These are phyloP conservation scores for Pythium utonaiense DNA, from an alignment of 352 stramenopile species.

Conservation along the genomic window DNA sequence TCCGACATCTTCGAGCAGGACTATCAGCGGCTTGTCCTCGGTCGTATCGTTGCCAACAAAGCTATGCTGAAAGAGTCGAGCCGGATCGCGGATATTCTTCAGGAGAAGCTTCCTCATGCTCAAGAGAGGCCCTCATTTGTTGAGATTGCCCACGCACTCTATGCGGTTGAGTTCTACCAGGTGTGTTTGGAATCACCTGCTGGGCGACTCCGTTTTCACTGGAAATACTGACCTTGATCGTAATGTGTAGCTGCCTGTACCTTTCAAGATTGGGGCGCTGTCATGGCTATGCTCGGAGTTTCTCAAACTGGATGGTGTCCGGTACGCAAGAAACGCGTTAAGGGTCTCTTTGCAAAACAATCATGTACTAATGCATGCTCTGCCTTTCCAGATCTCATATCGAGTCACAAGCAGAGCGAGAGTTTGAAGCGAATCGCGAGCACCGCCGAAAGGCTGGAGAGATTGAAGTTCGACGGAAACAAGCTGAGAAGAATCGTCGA, in stretches of 20 bases:
- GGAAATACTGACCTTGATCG: neutral
- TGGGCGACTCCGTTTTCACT: neutral
- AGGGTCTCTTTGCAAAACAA: too few relatives aligned
- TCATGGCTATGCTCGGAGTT: conserved; percentile 32
- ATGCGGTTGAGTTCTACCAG: conserved; percentile 67
- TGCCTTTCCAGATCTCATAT: conserved; percentile 24
- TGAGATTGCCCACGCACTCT: conserved; percentile 68
- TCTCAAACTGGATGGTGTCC: conserved; percentile 26
- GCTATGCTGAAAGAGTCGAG: conserved; percentile 42
- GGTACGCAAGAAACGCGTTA: too few relatives aligned
- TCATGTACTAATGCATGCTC: neutral
- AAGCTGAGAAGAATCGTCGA: conserved; percentile 26
- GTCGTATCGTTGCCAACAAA: conserved; percentile 53
- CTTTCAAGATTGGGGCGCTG: conserved; percentile 27
- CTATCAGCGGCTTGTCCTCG: conserved; percentile 69
- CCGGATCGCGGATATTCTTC: conserved; percentile 3
- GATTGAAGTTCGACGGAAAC: conserved; percentile 23
- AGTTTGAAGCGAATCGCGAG: conserved; percentile 31
- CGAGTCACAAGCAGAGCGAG: conserved; percentile 28
- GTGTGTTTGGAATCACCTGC: conserved; percentile 16
- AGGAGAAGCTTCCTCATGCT: conserved; percentile 5
- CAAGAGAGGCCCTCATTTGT: conserved; percentile 36
- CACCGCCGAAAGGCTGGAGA: conserved; percentile 28
- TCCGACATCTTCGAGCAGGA: conserved; percentile 84
- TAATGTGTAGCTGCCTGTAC: conserved; percentile 26